Evolutionary conservation across 1,139 yeast genomes (phyloP).

Genomic region (Waltiozyma sp.): DNA sequence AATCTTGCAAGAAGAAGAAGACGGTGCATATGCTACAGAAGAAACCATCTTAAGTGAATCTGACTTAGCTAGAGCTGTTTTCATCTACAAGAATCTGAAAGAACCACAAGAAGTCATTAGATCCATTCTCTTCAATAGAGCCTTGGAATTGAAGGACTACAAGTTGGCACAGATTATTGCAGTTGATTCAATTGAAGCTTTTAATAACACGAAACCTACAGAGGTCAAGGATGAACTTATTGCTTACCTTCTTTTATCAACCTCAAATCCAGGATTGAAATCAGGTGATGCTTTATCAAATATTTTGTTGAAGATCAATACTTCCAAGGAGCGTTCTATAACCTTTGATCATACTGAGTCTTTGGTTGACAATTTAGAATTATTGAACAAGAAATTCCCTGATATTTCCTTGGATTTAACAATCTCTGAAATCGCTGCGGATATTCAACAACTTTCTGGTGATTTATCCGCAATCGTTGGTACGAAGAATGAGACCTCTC

Average conservation of each 20-base stretch:
- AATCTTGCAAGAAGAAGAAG: conserved; percentile 1
- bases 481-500: background rate
- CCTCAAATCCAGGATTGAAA: background rate
- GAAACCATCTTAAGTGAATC: conserved; percentile 1
- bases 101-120: conserved; percentile 1
- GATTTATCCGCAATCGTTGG: background rate
- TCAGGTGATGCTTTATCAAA: background rate
- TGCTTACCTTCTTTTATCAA: background rate
- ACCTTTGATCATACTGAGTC: background rate
- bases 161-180: background rate
- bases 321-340: background rate
- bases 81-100: conserved; percentile 8
- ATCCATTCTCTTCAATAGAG: background rate
- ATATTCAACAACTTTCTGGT: background rate
- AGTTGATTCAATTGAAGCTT: background rate
- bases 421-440: background rate
- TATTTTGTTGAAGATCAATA: background rate
- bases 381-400: background rate
- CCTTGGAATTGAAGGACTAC: background rate
- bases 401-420: background rate
- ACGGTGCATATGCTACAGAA: conserved; percentile 9
- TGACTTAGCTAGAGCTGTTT: conserved; percentile 6
- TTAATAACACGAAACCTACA: background rate
- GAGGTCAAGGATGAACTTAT: background rate
- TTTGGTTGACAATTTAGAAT: background rate